Evolutionary conservation across 352 stramenopile genomes (phyloP), one percentile per base, ranked within the genome.

Genomic region (Plasmopara viticola): DNA sequence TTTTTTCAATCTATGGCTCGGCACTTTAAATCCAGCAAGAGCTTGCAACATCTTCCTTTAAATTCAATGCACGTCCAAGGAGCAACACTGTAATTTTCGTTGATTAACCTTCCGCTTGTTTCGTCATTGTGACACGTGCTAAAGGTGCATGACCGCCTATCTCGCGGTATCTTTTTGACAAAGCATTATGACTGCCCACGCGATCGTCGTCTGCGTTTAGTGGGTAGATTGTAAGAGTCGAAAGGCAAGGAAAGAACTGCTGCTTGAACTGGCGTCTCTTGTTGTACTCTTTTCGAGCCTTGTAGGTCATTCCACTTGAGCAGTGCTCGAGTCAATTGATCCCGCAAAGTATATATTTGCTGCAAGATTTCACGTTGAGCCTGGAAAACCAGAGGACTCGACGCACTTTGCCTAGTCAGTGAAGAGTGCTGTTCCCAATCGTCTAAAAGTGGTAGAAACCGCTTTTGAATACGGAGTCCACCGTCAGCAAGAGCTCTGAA

Each of bases 391-490:
- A 28, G 37, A 12, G 37, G n/a, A 20, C 28, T 48, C 18, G 45
- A 49, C 9, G 37, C 15, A 14, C 50, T 48, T 0, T n/a, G 7
- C 6, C 18, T 25, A 39, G 35, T 29, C 30, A 72, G 46, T 39
- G 58, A 74, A 12, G 63, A 68, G 43, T 65, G 35, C 18, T 74
- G 62, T 18, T 83, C 50, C 80, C 80, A 90, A 42, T 86, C 72
- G 33, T 60, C 28, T 6, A 90, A 58, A 7, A 88, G 62, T 17
- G 77, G 80, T n/a, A 88, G 43, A 44, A 87, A 90, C 0, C 77
- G 77, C 51, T 90, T 90, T 17, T 64, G 77, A 42, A 87, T 81
- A 13, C 71, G 65, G 14, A 86, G 55, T 9, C 81, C 69, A 44
- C 61, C 59, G 51, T 90, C 80, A 8, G 63, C 48, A 6, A 90